Percentiles rank a stretch among this genome's conserved stretches.
These are phyloP conservation scores for Coniochaeta prunicola DNA, from an alignment of 2,329 filamentous ascomycete genomes.

Conservation along the genomic window DNA sequence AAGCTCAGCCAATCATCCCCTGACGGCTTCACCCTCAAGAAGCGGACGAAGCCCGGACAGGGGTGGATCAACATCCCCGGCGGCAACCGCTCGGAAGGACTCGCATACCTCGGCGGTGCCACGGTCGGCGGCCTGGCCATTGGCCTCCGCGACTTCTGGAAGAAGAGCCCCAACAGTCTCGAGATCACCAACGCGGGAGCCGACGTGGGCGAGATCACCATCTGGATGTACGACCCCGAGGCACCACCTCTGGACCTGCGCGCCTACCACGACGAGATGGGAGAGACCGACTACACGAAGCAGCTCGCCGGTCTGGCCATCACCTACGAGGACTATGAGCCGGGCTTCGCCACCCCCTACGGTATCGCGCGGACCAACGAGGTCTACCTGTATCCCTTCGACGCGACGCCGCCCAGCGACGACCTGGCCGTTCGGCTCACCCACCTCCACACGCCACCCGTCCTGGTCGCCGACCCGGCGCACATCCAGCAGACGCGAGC, in stretches of 20 bases:
- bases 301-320: not conserved
- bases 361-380: not conserved
- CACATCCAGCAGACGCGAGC: not conserved
- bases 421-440: not conserved
- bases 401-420: not conserved
- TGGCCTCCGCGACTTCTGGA: slow-evolving; percentile 55
- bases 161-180: slow-evolving; percentile 51
- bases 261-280: not conserved
- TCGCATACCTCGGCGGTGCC: slow-evolving; percentile 52
- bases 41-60: slow-evolving; percentile 49
- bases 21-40: slow-evolving; percentile 54
- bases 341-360: not conserved
- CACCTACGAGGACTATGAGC: not conserved
- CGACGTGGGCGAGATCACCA: slow-evolving; percentile 43
- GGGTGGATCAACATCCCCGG: slow-evolving; percentile 53
- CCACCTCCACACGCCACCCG: not conserved
- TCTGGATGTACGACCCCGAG: slow-evolving; percentile 53
- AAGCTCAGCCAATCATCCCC: slow-evolving; percentile 48
- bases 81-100: slow-evolving; percentile 45
- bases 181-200: slow-evolving; percentile 44
- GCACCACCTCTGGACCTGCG: not conserved
- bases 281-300: not conserved
- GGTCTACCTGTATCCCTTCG: not conserved
- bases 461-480: not conserved
- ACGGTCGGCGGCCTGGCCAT: slow-evolving; percentile 50